Percentiles rank a stretch among this genome's conserved stretches.
Conservation (phyloP, 768 basidiomycete genomes). For the Termitomyces sp. region DNA sequence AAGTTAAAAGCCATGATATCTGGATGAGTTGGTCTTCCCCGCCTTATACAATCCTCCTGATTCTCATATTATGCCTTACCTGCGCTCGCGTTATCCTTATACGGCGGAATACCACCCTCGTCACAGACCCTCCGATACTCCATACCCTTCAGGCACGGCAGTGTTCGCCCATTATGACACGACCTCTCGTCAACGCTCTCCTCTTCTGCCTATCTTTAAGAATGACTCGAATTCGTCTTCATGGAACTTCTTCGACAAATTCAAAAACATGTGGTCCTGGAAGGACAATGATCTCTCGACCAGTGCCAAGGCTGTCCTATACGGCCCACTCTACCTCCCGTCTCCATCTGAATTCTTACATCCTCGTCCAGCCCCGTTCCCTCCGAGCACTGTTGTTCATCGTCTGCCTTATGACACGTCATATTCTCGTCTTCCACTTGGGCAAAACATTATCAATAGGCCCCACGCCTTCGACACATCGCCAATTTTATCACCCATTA, state of each 20-base stretch:
- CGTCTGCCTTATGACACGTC: neutral
- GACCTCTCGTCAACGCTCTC: neutral
- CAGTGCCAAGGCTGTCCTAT: neutral
- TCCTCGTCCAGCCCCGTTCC: neutral
- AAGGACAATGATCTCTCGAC: neutral
- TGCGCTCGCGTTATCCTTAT: neutral
- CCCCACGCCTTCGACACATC: neutral
- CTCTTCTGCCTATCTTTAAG: neutral
- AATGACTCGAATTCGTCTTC: neutral
- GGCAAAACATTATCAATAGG: neutral
- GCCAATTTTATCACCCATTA: neutral
- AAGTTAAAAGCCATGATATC: constrained; percentile 3
- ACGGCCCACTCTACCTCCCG: constrained; percentile 1
- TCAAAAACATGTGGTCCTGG: constrained; percentile 2
- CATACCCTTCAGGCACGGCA: neutral
- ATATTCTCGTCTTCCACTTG: neutral
- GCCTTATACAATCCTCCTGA: neutral
- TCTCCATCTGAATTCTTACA: neutral
- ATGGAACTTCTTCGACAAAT: constrained; percentile 1
- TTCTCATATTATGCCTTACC: neutral
- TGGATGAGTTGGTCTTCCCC: neutral
- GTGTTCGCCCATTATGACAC: neutral
- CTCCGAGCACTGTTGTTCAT: neutral
- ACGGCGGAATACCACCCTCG: neutral
- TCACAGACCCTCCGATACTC: neutral